Conservation (phyloP, 441 rosid genomes). For the Adansonia rubrostipa region DNA sequence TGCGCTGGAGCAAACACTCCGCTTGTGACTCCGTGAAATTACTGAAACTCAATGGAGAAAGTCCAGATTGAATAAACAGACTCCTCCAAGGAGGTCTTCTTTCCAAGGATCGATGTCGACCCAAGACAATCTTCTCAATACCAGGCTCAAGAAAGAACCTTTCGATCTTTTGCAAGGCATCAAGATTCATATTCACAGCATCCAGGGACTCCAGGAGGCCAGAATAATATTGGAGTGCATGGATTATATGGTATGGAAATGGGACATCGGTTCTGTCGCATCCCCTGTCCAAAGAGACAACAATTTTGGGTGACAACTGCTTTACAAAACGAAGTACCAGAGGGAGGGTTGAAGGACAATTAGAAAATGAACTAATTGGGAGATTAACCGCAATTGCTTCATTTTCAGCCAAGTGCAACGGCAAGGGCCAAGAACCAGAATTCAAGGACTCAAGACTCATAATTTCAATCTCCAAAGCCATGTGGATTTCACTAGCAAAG, state of each 20-base stretch:
- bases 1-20: conserved; percentile 57
- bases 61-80: conserved; percentile 56
- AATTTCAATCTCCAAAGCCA: conserved; percentile 61
- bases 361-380: conserved; percentile 49
- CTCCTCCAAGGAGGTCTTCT: conserved; percentile 53
- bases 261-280: conserved; percentile 66
- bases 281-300: conserved; percentile 66
- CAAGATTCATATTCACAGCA: conserved; percentile 52
- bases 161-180: conserved; percentile 62
- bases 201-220: conserved; percentile 66
- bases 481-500: conserved; percentile 57
- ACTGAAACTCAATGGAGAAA: conserved; percentile 58
- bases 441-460: conserved; percentile 52
- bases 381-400: conserved; percentile 63
- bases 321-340: conserved; percentile 55
- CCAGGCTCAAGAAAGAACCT: conserved; percentile 59
- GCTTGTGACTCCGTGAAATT: conserved; percentile 67
- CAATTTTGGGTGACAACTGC: conserved; percentile 64
- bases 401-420: conserved; percentile 35
- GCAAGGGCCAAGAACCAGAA: conserved; percentile 48
- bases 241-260: conserved; percentile 60
- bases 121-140: conserved; percentile 53
- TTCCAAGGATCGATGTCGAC: conserved; percentile 51
- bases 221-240: conserved; percentile 54
- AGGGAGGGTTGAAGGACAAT: conserved; percentile 46